These are phyloP conservation scores for Rhodotorula sp. DNA, from an alignment of 1,284 basidiomycete genomes.

Conservation along the genomic window DNA sequence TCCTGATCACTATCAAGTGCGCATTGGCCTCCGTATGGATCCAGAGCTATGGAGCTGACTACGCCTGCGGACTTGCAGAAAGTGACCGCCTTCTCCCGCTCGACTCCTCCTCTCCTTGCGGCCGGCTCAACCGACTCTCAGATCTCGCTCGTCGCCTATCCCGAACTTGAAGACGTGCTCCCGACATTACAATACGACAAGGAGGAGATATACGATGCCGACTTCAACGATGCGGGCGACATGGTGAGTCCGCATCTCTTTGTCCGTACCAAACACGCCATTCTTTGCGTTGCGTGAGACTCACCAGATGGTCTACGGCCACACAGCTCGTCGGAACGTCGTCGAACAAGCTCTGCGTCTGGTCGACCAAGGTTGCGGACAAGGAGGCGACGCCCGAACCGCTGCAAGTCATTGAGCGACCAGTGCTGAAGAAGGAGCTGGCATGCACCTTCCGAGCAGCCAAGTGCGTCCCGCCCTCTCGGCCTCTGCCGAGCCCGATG, in stretches of 20 bases:
- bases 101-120: conserved; percentile 51
- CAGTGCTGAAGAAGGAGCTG: conserved; percentile 43
- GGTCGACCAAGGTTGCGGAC: conserved; percentile 14
- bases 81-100: conserved; percentile 70
- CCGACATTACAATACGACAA: conserved; percentile 30
- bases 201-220: conserved; percentile 43
- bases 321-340: conserved; percentile 32
- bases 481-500: no score
- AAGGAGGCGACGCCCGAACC: conserved; percentile 18
- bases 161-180: conserved; percentile 26
- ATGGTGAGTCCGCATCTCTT: conserved; percentile 5
- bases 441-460: conserved; percentile 69
- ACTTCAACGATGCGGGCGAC: conserved; percentile 35
- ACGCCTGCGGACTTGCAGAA: conserved; percentile 55
- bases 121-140: conserved; percentile 29
- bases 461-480: conserved; percentile 54
- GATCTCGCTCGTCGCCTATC: conserved; percentile 34
- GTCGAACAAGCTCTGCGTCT: conserved; percentile 33
- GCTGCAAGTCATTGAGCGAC: conserved; percentile 42
- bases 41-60: conserved; percentile 9
- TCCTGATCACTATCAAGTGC: conserved; percentile 77
- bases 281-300: background rate
- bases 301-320: no score
- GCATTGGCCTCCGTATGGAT: background rate
- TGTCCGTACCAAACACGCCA: no score